These are phyloP conservation scores for Yamadazyma taylorii DNA, from an alignment of 1,139 yeast species.

Conservation along the genomic window DNA sequence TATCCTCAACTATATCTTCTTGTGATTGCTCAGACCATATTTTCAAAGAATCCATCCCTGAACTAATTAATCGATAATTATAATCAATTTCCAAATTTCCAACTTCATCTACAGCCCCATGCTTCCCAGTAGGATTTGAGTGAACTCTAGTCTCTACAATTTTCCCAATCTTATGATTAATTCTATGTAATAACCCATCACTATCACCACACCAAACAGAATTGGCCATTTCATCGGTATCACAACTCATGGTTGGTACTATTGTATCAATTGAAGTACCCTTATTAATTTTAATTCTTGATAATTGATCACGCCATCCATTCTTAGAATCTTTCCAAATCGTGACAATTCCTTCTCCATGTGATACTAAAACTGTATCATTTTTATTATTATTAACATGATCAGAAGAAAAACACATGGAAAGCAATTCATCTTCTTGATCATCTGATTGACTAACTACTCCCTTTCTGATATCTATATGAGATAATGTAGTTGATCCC, in stretches of 20 bases:
- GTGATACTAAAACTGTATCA: conserved; percentile 68
- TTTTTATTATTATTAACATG: conserved; percentile 48
- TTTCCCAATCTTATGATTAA: conserved; percentile 64
- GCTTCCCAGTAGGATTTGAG: conserved; percentile 45
- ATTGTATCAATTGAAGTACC: conserved; percentile 79
- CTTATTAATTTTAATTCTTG: conserved; percentile 69
- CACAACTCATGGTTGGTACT: conserved; percentile 73
- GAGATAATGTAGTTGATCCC: conserved; percentile 81
- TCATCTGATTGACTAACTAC: conserved; percentile 69
- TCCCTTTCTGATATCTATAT: conserved; percentile 77
- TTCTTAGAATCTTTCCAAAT: conserved; percentile 80
- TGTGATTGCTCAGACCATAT: conserved; percentile 58
- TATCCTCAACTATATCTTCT: conserved; percentile 18
- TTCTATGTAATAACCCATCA: conserved; percentile 72
- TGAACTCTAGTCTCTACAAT: conserved; percentile 70
- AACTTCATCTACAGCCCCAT: conserved; percentile 58
- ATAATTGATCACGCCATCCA: conserved; percentile 71
- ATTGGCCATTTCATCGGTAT: conserved; percentile 47
- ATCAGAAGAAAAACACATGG: conserved; percentile 66
- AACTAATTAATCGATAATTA: conserved; percentile 75
- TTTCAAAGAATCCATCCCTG: conserved; percentile 78
- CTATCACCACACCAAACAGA: conserved; percentile 84
- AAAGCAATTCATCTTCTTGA: conserved; percentile 87
- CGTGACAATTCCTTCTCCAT: conserved; percentile 91
- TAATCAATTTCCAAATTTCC: conserved; percentile 73